Conservation (phyloP, 345 rosid genomes). For the Salix koriyanagi region DNA sequence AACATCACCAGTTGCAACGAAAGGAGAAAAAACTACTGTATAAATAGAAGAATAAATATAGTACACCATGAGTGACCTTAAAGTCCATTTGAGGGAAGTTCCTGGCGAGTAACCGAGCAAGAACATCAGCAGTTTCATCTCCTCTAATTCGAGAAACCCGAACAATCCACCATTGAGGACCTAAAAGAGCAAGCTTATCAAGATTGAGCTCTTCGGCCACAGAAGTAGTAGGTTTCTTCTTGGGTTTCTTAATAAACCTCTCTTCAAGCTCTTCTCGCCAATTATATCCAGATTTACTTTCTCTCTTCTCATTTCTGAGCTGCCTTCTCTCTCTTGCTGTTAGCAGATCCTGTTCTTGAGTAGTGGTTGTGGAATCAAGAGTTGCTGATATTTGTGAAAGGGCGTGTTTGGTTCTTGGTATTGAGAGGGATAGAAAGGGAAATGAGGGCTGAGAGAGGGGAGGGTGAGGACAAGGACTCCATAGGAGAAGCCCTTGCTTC, state of each 20-base stretch:
- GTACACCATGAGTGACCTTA: slow-evolving; percentile 37
- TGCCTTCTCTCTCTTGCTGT: slow-evolving; percentile 83
- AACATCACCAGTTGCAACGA: background rate
- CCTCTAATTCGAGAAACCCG: slow-evolving; percentile 55
- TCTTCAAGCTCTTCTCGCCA: slow-evolving; percentile 91
- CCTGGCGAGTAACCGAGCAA: slow-evolving; percentile 55
- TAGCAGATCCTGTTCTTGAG: slow-evolving; percentile 31
- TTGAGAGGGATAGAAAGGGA: slow-evolving; percentile 27
- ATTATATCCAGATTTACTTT: slow-evolving; percentile 49
- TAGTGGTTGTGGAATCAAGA: slow-evolving; percentile 32
- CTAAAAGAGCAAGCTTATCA: slow-evolving; percentile 56
- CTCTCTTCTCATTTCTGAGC: slow-evolving; percentile 73
- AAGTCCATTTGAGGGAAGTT: slow-evolving; percentile 57
- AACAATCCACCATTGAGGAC: slow-evolving; percentile 84
- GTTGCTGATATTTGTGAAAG: slow-evolving; percentile 33
- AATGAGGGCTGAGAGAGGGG: slow-evolving; percentile 15
- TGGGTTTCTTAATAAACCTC: slow-evolving; percentile 63
- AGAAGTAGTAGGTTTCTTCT: slow-evolving; percentile 46
- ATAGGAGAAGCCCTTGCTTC: slow-evolving; percentile 63
- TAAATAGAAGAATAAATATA: background rate
- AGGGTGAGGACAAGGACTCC: slow-evolving; percentile 48
- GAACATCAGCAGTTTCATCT: slow-evolving; percentile 51
- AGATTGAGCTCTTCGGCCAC: slow-evolving; percentile 62
- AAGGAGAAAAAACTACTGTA: background rate
- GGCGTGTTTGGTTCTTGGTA: slow-evolving; percentile 14